Evolutionary conservation across 2,329 filamentous ascomycete genomes (phyloP).

Genomic region (Beauveria bassiana): DNA sequence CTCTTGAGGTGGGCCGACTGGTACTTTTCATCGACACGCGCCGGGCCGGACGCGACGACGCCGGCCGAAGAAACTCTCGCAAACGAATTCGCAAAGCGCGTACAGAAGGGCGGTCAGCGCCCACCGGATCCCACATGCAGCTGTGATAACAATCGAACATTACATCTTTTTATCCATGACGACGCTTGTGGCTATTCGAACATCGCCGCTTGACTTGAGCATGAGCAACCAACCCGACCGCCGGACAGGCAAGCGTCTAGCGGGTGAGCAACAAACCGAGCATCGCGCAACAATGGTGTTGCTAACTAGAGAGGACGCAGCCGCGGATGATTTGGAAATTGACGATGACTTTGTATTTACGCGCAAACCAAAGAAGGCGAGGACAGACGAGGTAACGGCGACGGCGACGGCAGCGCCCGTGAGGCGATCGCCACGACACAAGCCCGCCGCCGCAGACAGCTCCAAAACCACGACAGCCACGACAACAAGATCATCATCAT

Average conservation of each 20-base stretch:
- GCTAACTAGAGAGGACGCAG: constrained; percentile 20
- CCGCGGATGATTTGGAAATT: constrained; percentile 52
- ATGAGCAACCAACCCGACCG: constrained; percentile 58
- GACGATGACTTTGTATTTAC: constrained; percentile 73
- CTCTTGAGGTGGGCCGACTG: not conserved
- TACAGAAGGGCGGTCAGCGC: not conserved
- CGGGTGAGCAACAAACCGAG: constrained; percentile 39
- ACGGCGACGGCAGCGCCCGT: constrained; percentile 26
- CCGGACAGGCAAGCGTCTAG: constrained; percentile 56
- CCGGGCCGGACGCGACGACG: constrained; percentile 6
- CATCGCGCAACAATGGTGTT: not conserved
- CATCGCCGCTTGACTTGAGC: constrained; percentile 59
- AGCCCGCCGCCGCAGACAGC: constrained; percentile 14
- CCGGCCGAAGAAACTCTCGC: not conserved
- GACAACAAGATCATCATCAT: not conserved
- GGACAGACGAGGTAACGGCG: constrained; percentile 42
- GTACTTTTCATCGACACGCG: not conserved
- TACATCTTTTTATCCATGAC: constrained; percentile 50
- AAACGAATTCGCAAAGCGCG: not conserved
- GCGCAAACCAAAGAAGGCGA: constrained; percentile 57
- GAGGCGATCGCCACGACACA: constrained; percentile 32
- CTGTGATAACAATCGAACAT: not conserved
- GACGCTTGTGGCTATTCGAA: constrained; percentile 57
- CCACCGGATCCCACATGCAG: not conserved
- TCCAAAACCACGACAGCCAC: not conserved